phyloP scores from a whole-genome alignment of 1,284 basidiomycete species.

The Athelia psychrophila region DNA sequence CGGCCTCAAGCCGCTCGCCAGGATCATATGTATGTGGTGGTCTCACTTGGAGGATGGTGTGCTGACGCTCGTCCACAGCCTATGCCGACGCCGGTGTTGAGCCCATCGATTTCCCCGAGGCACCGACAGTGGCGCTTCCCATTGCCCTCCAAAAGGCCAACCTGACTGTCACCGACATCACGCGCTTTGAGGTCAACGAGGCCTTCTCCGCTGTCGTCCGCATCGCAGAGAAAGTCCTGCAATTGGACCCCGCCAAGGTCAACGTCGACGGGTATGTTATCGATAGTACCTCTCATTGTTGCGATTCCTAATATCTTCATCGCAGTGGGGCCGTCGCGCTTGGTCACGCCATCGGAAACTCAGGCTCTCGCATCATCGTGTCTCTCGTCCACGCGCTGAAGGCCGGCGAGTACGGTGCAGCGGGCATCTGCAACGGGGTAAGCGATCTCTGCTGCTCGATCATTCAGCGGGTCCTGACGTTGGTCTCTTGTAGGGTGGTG shows the following conservation, averaged over 20 bases:
- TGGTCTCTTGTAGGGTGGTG: constrained; percentile 68
- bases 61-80: constrained; percentile 46
- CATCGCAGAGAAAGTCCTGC: constrained; percentile 87
- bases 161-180: constrained; percentile 81
- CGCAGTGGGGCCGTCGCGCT: constrained; percentile 87
- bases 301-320: constrained; percentile 9
- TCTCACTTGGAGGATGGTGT: constrained; percentile 3
- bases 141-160: constrained; percentile 87
- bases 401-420: constrained; percentile 95
- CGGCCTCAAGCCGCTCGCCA: constrained; percentile 87
- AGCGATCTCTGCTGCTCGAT: constrained; percentile 29
- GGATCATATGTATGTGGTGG: constrained; percentile 74
- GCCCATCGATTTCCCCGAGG: constrained; percentile 96
- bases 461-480: constrained; percentile 7
- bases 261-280: constrained; percentile 82
- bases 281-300: background rate
- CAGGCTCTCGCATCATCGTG: constrained; percentile 93
- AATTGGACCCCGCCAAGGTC: constrained; percentile 84
- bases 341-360: constrained; percentile 95
- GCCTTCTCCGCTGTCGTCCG: constrained; percentile 96
- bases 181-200: constrained; percentile 96
- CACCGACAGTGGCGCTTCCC: constrained; percentile 91
- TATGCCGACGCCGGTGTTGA: constrained; percentile 97
- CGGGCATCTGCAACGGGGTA: constrained; percentile 97
- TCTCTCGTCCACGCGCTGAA: constrained; percentile 91